Percentiles rank a stretch among this genome's conserved stretches.
phyloP scores from a whole-genome alignment of 805 yeast genomes.

The Nakazawaea sp. region DNA sequence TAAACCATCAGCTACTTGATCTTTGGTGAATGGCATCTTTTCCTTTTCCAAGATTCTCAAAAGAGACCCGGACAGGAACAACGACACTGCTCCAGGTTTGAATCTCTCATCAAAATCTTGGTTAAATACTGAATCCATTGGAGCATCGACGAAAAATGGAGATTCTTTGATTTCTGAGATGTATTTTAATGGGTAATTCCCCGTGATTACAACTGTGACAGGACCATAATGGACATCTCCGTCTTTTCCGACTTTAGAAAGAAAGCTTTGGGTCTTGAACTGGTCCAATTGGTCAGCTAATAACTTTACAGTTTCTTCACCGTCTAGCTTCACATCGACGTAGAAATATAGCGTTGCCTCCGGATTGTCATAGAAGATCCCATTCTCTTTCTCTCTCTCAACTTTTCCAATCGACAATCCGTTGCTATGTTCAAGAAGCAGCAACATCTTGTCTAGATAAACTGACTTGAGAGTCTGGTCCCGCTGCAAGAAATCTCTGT shows the following conservation, averaged over 20 bases:
- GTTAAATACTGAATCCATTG: slow-evolving; percentile 23
- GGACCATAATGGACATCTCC: slow-evolving; percentile 41
- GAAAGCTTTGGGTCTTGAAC: slow-evolving; percentile 39
- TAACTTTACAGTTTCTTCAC: slow-evolving; percentile 31
- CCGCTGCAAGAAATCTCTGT: slow-evolving; percentile 32
- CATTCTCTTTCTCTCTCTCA: slow-evolving; percentile 18
- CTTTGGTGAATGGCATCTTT: neutral
- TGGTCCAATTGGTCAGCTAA: slow-evolving; percentile 37
- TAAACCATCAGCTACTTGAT: slow-evolving; percentile 22
- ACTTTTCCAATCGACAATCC: neutral
- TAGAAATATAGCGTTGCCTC: slow-evolving; percentile 47
- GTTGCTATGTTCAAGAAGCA: slow-evolving; percentile 43
- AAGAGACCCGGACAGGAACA: slow-evolving; percentile 19
- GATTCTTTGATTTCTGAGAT: slow-evolving; percentile 18
- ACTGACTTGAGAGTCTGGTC: slow-evolving; percentile 38
- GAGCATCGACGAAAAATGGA: slow-evolving; percentile 48
- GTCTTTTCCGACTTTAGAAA: slow-evolving; percentile 39
- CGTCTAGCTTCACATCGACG: slow-evolving; percentile 53
- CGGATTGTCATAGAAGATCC: slow-evolving; percentile 37
- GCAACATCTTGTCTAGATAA: slow-evolving; percentile 47
- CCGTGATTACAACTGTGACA: slow-evolving; percentile 56
- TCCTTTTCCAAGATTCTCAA: slow-evolving; percentile 14
- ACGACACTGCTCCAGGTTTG: slow-evolving; percentile 16
- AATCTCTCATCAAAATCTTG: slow-evolving; percentile 12
- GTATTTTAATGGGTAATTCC: slow-evolving; percentile 46